These are phyloP conservation scores for Candida multigemmis DNA, from an alignment of 805 yeast species.

Conservation along the genomic window DNA sequence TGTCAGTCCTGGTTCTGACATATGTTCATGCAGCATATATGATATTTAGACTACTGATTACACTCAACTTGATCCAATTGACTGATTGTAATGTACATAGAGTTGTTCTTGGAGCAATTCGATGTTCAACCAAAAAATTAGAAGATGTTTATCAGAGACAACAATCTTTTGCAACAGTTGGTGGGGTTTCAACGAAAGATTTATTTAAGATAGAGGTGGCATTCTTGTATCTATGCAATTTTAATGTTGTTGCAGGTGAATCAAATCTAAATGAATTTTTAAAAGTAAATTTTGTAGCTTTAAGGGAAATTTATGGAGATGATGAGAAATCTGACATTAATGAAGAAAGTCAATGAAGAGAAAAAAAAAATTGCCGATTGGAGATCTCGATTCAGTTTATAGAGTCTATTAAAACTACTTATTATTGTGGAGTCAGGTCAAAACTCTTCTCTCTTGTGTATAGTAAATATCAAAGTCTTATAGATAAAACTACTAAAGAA, in stretches of 20 bases:
- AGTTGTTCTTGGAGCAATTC: constrained; percentile 27
- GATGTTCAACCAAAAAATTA: constrained; percentile 32
- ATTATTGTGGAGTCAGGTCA: no score
- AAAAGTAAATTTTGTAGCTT: constrained; percentile 16
- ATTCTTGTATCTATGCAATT: constrained; percentile 30
- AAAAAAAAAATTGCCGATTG: no score
- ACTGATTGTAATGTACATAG: constrained; percentile 27
- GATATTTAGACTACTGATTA: constrained; percentile 24
- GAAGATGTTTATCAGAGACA: constrained; percentile 36
- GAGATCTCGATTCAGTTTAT: no score
- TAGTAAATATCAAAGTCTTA: no score
- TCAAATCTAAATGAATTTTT: constrained; percentile 22
- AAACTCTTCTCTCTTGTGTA: no score
- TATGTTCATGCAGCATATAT: constrained; percentile 31
- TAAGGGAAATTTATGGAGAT: no score
- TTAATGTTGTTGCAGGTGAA: constrained; percentile 27
- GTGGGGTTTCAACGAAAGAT: constrained; percentile 29
- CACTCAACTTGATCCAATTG: constrained; percentile 21
- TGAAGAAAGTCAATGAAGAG: no score
- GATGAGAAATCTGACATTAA: no score
- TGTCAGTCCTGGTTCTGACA: constrained; percentile 28
- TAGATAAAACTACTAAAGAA: no score
- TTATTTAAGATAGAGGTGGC: constrained; percentile 29
- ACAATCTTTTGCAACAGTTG: constrained; percentile 30
- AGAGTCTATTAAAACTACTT: no score